Percentiles rank a stretch among this genome's conserved stretches.
These are phyloP conservation scores for Prillingera fragicola DNA, from an alignment of 1,284 basidiomycete genomes.

Conservation along the genomic window DNA sequence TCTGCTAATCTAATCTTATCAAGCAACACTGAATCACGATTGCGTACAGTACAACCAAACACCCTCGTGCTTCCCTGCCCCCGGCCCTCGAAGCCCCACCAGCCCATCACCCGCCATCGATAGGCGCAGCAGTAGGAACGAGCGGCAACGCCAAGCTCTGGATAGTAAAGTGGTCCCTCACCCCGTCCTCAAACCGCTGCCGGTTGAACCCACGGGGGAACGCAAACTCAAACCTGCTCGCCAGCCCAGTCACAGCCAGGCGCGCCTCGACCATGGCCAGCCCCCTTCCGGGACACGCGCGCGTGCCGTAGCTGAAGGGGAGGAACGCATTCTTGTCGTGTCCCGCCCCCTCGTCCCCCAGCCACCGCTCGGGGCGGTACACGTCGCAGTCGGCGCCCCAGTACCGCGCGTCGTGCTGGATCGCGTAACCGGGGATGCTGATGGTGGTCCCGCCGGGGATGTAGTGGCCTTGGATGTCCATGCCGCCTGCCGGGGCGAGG, in stretches of 20 bases:
- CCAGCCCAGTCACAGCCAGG: slow-evolving; percentile 1
- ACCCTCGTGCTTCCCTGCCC: too few relatives aligned
- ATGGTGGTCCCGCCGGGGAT: slow-evolving; percentile 18
- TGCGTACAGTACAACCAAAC: too few relatives aligned
- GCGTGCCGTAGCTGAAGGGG: slow-evolving; percentile 6
- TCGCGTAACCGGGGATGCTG: slow-evolving; percentile 22
- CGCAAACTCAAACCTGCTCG: slow-evolving; percentile 3
- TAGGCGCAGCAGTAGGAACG: not conserved
- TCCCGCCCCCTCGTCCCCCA: slow-evolving; percentile 36
- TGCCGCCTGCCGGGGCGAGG: slow-evolving; percentile 52
- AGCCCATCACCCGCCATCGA: too few relatives aligned
- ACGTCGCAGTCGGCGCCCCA: slow-evolving; percentile 57
- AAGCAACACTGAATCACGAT: too few relatives aligned
- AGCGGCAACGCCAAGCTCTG: slow-evolving; percentile 3
- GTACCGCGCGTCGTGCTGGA: slow-evolving; percentile 53
- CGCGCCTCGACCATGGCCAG: slow-evolving; percentile 9
- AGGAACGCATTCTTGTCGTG: slow-evolving; percentile 6
- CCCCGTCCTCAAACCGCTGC: slow-evolving; percentile 3
- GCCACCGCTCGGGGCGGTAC: slow-evolving; percentile 60
- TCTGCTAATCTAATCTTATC: too few relatives aligned
- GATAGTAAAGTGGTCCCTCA: slow-evolving; percentile 9
- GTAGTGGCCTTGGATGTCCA: slow-evolving; percentile 16
- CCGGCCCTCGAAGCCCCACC: too few relatives aligned
- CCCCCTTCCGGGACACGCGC: slow-evolving; percentile 5
- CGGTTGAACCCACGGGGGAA: slow-evolving; percentile 2